phyloP scores from a whole-genome alignment of 1,284 basidiomycete species.

The Bjerkandera adusta region DNA sequence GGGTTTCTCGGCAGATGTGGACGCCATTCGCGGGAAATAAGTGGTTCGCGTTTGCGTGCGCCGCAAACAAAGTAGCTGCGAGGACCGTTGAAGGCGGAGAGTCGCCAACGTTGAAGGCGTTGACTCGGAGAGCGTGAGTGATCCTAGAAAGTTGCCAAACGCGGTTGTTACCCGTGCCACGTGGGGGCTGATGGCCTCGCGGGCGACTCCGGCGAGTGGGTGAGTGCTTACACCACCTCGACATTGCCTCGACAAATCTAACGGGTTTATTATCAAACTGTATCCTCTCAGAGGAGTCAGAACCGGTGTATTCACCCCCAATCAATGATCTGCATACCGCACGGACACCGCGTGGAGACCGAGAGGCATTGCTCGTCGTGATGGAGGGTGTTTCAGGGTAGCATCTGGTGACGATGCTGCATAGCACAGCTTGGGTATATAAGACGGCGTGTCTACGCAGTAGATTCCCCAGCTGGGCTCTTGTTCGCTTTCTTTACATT shows the following conservation, averaged over 20 bases:
- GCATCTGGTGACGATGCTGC: not conserved
- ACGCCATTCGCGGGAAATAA: not conserved
- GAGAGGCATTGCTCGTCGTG: not conserved
- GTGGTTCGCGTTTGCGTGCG: not conserved
- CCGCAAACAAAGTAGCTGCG: not conserved
- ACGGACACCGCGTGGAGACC: not conserved
- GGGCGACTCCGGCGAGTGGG: too few species aligned
- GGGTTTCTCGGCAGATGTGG: not conserved
- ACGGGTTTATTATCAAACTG: not conserved
- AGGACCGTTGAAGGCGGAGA: not conserved
- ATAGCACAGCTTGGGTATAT: slow-evolving; percentile 4
- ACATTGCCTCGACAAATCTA: not conserved
- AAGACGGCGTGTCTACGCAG: not conserved
- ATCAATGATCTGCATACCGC: not conserved
- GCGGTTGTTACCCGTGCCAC: too few species aligned
- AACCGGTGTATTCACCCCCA: not conserved
- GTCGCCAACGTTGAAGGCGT: not conserved
- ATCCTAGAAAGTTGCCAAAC: too few species aligned
- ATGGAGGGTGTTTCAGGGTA: slow-evolving; percentile 4
- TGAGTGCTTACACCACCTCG: too few species aligned
- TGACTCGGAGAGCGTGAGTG: too few species aligned
- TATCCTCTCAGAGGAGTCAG: not conserved
- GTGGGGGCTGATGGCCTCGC: too few species aligned
- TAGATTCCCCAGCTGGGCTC: slow-evolving; percentile 10
- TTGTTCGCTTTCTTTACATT: slow-evolving; percentile 3